Percentiles rank a stretch among this genome's conserved stretches.
Evolutionary conservation across 2,329 filamentous ascomycete species (phyloP).

Genomic region (Aspergillus fijiensis): DNA sequence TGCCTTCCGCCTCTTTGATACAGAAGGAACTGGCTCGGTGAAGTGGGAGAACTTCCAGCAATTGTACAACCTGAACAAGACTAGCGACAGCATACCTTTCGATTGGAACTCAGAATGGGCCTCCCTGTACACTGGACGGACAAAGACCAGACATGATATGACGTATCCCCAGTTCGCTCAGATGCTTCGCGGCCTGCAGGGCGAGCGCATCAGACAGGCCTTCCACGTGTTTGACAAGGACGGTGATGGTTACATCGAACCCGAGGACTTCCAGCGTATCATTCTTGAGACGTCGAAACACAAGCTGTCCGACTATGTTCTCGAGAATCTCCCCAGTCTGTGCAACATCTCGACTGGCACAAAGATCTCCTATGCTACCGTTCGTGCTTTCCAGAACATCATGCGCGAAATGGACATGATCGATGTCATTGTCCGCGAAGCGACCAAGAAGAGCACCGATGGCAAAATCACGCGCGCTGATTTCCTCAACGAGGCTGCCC

Average conservation of each 20-base stretch:
- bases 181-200: conserved; percentile 94
- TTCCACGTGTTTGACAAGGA: conserved; percentile 91
- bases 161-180: conserved; percentile 97
- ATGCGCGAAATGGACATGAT: conserved; percentile 97
- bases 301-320: conserved; percentile 94
- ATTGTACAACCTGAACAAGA: conserved; percentile 85
- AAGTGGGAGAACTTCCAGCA: conserved; percentile 86
- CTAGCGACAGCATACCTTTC: conserved; percentile 81
- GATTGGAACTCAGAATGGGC: conserved; percentile 98
- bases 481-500: conserved; percentile 90
- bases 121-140: conserved; percentile 85
- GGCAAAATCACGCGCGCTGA: conserved; percentile 92
- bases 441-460: conserved; percentile 77
- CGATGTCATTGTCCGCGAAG: conserved; percentile 86
- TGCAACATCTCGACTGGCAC: conserved; percentile 91
- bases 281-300: conserved; percentile 89
- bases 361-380: conserved; percentile 97
- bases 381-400: conserved; percentile 96
- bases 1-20: conserved; percentile 93
- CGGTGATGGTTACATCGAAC: conserved; percentile 90
- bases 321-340: conserved; percentile 85
- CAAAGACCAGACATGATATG: conserved; percentile 83
- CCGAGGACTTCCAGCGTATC: conserved; percentile 94
- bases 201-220: conserved; percentile 91
- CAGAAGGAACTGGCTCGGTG: conserved; percentile 77